Evolutionary conservation across 208 protist genomes (phyloP).

Genomic region (Entamoeba invadens): DNA sequence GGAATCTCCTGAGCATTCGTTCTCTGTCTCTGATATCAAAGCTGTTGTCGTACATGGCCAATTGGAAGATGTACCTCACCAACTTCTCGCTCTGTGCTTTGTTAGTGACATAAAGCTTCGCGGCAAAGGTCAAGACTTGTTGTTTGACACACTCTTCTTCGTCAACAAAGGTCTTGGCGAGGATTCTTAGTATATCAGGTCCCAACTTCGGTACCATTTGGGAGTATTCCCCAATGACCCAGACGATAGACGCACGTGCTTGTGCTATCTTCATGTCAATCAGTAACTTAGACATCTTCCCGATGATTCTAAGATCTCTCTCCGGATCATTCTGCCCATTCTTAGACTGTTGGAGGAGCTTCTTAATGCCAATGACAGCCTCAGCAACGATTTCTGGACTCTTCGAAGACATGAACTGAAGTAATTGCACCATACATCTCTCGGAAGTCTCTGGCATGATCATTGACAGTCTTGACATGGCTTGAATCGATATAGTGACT

Average conservation of each 20-base stretch:
- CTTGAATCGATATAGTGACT: background rate
- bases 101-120: constrained; percentile 6
- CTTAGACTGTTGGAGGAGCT: background rate
- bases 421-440: background rate
- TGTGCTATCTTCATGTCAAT: background rate
- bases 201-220: background rate
- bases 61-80: background rate
- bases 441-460: background rate
- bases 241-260: constrained; percentile 8
- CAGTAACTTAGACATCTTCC: background rate
- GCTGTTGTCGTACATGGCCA: constrained; percentile 3
- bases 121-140: constrained; percentile 12
- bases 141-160: constrained; percentile 1
- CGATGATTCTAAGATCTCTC: background rate
- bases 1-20: constrained; percentile 4
- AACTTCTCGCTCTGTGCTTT: background rate
- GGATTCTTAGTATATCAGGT: constrained; percentile 7
- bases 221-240: constrained; percentile 17
- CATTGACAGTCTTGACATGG: background rate
- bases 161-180: constrained; percentile 7
- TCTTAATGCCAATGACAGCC: constrained; percentile 9
- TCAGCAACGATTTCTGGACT: background rate
- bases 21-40: constrained; percentile 14
- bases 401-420: background rate
- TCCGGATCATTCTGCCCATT: background rate